Evolutionary conservation across 176 grass and related monocot species (phyloP).

Genomic region (Ampelocalamus luodianensis): DNA sequence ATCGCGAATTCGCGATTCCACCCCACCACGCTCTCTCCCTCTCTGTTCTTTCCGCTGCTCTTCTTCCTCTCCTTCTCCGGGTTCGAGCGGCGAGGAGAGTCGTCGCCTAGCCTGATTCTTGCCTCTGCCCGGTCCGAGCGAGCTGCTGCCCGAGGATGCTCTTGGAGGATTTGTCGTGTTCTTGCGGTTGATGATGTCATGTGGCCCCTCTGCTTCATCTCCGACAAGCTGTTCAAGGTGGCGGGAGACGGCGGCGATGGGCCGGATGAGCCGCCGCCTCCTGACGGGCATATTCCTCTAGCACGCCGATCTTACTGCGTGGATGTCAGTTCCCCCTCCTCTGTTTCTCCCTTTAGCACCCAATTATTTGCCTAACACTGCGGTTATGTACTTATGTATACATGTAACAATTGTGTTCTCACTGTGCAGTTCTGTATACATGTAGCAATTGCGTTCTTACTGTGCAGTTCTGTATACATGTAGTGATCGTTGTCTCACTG

Average conservation of each 20-base stretch:
- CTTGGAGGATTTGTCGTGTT: not conserved
- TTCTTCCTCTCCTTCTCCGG: not conserved
- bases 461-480: not conserved
- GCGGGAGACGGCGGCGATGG: conserved; percentile 45
- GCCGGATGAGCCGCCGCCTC: not conserved
- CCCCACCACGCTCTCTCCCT: not conserved
- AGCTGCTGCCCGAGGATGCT: not conserved
- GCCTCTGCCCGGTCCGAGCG: not conserved
- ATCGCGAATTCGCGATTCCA: not conserved
- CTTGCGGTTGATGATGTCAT: conserved; percentile 52
- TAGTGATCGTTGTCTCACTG: not conserved
- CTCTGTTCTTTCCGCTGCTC: not conserved
- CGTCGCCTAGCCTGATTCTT: not conserved
- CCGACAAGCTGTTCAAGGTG: conserved; percentile 84
- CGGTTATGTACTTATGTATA: not conserved
- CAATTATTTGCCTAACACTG: not conserved
- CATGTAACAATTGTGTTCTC: not conserved
- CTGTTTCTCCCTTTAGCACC: not conserved
- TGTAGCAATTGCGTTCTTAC: not conserved
- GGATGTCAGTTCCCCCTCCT: conserved; percentile 57
- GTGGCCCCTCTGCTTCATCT: conserved; percentile 84
- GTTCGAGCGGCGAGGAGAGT: not conserved
- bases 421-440: not conserved
- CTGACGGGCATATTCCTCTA: conserved; percentile 37
- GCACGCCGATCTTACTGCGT: conserved; percentile 61